Conservation (phyloP, 75 land plant genomes). For the Sequoia sempervirens region DNA sequence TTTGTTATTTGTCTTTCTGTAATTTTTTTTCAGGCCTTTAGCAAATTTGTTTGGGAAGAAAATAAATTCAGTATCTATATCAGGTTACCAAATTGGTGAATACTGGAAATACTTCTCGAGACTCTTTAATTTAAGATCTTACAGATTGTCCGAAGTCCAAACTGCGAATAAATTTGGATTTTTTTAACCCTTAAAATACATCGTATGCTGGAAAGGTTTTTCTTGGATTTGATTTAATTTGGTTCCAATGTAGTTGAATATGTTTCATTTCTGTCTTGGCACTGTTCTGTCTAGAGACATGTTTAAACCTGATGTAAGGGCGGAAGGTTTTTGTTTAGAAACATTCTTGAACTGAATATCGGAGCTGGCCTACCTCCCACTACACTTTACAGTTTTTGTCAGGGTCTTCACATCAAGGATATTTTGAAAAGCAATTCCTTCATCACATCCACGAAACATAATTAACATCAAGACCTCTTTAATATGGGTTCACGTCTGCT, state of each 20-base stretch:
- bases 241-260: neutral
- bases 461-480: neutral
- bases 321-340: too few species aligned
- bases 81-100: neutral
- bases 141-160: neutral
- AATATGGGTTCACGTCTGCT: neutral
- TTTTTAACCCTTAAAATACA: neutral
- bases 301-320: neutral
- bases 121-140: neutral
- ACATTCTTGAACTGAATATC: neutral
- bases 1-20: neutral
- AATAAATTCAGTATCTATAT: neutral
- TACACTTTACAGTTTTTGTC: neutral
- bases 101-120: neutral
- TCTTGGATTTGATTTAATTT: neutral
- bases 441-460: neutral
- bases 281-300: neutral
- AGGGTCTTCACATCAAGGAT: neutral
- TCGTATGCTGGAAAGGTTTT: neutral
- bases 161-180: too few species aligned
- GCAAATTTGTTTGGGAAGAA: neutral
- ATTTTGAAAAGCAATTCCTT: neutral
- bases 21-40: neutral
- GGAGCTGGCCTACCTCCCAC: neutral
- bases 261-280: neutral